These are phyloP conservation scores for Baudoinia panamericana DNA, from an alignment of 495 filamentous ascomycete genomes.

Conservation along the genomic window DNA sequence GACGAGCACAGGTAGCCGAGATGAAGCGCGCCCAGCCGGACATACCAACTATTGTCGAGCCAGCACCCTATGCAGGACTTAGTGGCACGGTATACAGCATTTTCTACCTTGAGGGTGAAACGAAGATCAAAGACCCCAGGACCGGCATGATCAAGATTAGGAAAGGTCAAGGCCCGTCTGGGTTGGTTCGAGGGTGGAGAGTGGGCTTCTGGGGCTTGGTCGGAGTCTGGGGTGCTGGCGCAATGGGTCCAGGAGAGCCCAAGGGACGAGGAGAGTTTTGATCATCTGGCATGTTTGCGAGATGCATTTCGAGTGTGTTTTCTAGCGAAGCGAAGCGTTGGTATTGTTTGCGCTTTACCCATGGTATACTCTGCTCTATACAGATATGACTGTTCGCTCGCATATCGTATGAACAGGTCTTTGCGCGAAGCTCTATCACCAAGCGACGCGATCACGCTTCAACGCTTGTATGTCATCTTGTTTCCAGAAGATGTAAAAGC, in stretches of 20 bases:
- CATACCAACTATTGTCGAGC: conserved; percentile 59
- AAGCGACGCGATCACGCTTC: no score
- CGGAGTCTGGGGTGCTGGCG: conserved; percentile 65
- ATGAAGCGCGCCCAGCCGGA: conserved; percentile 24
- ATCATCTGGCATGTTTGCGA: no score
- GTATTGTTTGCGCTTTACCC: no score
- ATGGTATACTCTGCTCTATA: no score
- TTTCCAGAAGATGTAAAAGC: no score
- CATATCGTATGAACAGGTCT: no score
- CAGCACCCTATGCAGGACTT: conserved; percentile 66
- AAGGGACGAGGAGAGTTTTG: conserved; percentile 41
- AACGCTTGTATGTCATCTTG: no score
- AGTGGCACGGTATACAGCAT: conserved; percentile 81
- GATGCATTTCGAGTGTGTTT: no score
- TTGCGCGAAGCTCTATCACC: no score
- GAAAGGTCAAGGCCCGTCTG: conserved; percentile 57
- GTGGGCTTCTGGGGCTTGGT: conserved; percentile 92
- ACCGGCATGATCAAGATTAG: conserved; percentile 25
- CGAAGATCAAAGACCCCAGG: neutral
- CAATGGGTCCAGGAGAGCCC: conserved; percentile 41
- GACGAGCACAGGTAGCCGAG: conserved; percentile 69
- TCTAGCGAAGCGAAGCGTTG: no score
- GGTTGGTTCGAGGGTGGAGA: conserved; percentile 86
- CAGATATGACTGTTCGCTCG: no score
- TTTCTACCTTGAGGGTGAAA: conserved; percentile 61